Percentiles rank a stretch among this genome's conserved stretches.
Conservation (phyloP, 495 filamentous ascomycete genomes). For the Durotheca rogersii region DNA sequence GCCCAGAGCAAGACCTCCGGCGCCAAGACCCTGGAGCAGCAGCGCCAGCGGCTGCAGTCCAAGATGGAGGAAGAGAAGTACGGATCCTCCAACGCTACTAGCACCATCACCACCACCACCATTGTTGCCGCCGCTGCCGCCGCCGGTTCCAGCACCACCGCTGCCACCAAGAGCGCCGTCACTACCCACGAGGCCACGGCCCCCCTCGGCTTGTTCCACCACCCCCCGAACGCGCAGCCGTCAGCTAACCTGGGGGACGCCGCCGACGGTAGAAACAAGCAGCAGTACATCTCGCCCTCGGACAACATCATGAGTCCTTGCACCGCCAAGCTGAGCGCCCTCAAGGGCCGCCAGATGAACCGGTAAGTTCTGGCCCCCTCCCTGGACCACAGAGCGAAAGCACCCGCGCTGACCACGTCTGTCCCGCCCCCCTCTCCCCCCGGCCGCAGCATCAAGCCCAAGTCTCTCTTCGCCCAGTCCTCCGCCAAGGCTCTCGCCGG, state of each 20-base stretch:
- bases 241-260: conserved; percentile 21
- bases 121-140: neutral
- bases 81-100: conserved; percentile 21
- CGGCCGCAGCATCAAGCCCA: conserved; percentile 55
- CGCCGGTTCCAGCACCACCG: neutral
- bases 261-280: conserved; percentile 43
- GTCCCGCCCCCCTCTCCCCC: neutral
- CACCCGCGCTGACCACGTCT: too few relatives aligned
- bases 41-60: conserved; percentile 72
- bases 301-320: conserved; percentile 92
- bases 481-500: conserved; percentile 56
- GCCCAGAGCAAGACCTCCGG: conserved; percentile 41
- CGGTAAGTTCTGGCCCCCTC: conserved; percentile 53
- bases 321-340: conserved; percentile 82
- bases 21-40: conserved; percentile 72
- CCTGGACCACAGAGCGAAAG: too few relatives aligned
- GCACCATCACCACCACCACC: conserved; percentile 4
- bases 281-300: conserved; percentile 83
- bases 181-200: conserved; percentile 6
- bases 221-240: conserved; percentile 10
- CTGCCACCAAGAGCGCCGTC: conserved; percentile 7
- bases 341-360: conserved; percentile 77
- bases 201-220: conserved; percentile 8
- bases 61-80: conserved; percentile 72
- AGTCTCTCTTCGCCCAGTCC: conserved; percentile 63